Evolutionary conservation across 106 monocot species (phyloP), one percentile per base, ranked within the genome.

Genomic region (Amphibolis antarctica): DNA sequence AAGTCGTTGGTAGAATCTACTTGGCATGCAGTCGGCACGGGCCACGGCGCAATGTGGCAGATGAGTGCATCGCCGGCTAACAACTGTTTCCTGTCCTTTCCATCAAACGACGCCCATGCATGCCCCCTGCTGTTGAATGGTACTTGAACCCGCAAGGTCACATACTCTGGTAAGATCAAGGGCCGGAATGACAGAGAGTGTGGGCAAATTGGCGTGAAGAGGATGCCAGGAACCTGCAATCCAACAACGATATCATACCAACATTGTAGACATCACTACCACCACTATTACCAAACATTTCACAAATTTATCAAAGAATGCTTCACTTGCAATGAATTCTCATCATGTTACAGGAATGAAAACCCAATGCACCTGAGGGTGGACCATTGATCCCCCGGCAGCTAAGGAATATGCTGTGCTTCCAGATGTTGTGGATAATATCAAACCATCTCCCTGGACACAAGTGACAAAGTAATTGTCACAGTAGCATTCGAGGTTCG

Each of bases 331-430:
- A 36, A 36, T 36, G 7, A 36, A 7, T 36, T 36, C 36, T 36
- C 36, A 36, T 36, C 7, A 36, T 36, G 7, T 7, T 7, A 36
- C 36, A 36, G 7, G 36, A 36, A 36, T 36, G 36, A 36, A 36
- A 36, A 36, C 7, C 7, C 36, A 36, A 36, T 0, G 23, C 80
- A 74, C 96, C 96, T 98, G 96, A 46, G 96, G 96, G 77, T 98
- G 96, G 60, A 98, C 91, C 96, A 98, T 98, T 29, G 96, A 98
- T 74, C 96, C 96, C 69, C 96, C 96, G 63, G 96, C 96, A 46
- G 96, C 96, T 22, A 98, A 71, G 19, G 96, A 98, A 75, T 98
- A 98, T 52, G 96, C 96, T 26, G 96, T 98, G 74, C 96, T 98
- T 65, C 96, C 96, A 61, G 96, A 98, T 66, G 96, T 90, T 36